Evolutionary conservation across 441 rosid genomes (phyloP).

Genomic region (Gossypium schwendimanii): DNA sequence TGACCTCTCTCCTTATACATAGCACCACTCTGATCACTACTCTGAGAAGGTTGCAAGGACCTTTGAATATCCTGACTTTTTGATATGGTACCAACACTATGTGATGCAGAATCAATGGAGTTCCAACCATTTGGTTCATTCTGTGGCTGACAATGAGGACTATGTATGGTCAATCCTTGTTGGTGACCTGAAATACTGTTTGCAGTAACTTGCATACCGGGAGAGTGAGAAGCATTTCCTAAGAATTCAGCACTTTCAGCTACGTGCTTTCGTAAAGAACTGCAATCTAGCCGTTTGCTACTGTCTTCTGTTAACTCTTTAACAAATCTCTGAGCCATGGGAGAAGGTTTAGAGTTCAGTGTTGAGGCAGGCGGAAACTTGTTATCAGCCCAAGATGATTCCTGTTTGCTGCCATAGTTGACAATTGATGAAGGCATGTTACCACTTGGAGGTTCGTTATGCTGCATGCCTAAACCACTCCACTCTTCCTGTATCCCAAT

Average conservation of each 20-base stretch:
- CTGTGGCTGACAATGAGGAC: conserved; percentile 18
- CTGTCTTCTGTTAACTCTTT: conserved; percentile 34
- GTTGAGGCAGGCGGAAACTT: conserved; percentile 24
- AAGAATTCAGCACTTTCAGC: conserved; percentile 33
- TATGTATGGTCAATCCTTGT: conserved; percentile 21
- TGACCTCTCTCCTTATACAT: conserved; percentile 30
- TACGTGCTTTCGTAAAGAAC: conserved; percentile 37
- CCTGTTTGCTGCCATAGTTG: conserved; percentile 30
- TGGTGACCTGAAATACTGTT: conserved; percentile 26
- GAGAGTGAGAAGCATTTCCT: conserved; percentile 33
- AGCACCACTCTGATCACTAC: conserved; percentile 17
- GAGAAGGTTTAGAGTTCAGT: conserved; percentile 21
- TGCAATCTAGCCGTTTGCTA: conserved; percentile 36
- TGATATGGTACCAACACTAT: conserved; percentile 19
- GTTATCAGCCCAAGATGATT: conserved; percentile 32
- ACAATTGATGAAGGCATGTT: conserved; percentile 23
- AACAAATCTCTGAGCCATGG: conserved; percentile 26
- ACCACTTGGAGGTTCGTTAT: conserved; percentile 30
- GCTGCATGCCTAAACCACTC: conserved; percentile 38
- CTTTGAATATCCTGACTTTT: conserved; percentile 35
- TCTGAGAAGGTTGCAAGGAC: conserved; percentile 27
- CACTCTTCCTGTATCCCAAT: conserved; percentile 42
- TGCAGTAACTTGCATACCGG: conserved; percentile 31
- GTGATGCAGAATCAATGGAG: conserved; percentile 26
- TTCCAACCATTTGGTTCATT: conserved; percentile 40